These are phyloP conservation scores for Escovopsis sp. DNA, from an alignment of 2,329 filamentous ascomycete species.

Conservation along the genomic window DNA sequence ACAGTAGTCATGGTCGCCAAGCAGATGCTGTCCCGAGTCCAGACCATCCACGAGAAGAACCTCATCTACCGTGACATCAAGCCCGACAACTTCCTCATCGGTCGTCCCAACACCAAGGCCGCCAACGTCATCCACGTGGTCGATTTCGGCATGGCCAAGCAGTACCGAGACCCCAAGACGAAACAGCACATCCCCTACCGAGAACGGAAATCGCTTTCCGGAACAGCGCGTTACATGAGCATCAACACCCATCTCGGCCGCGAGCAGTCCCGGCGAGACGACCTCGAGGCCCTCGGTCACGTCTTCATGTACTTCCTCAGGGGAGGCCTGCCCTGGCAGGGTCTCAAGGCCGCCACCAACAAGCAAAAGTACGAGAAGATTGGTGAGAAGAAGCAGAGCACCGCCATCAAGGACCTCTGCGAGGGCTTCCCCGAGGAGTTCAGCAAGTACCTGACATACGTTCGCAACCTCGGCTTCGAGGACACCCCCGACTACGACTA, in stretches of 20 bases:
- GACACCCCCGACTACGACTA: constrained; percentile 98
- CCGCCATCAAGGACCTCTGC: constrained; percentile 89
- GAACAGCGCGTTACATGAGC: constrained; percentile 96
- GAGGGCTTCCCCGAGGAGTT: constrained; percentile 95
- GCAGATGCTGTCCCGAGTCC: constrained; percentile 94
- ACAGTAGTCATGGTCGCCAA: constrained; percentile 99
- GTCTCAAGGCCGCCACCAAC: constrained; percentile 58
- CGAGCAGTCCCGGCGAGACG: constrained; percentile 90
- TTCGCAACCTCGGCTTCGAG: constrained; percentile 94
- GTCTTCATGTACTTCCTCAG: constrained; percentile 63
- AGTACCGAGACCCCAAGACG: constrained; percentile 96
- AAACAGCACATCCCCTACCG: constrained; percentile 98
- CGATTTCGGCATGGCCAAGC: constrained; percentile 99
- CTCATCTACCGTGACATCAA: constrained; percentile 99
- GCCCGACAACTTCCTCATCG: constrained; percentile 97
- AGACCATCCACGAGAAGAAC: constrained; percentile 95
- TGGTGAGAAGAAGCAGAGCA: constrained; percentile 99
- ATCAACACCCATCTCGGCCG: constrained; percentile 97
- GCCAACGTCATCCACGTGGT: constrained; percentile 97
- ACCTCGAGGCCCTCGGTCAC: constrained; percentile 74
- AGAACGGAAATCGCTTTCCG: constrained; percentile 90
- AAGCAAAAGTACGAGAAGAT: constrained; percentile 99
- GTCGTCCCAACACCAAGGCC: constrained; percentile 79
- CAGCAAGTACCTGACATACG: constrained; percentile 93
- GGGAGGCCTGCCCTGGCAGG: constrained; percentile 59